phyloP scores from a whole-genome alignment of 2,329 filamentous ascomycete genomes.

The Fusarium mangiferae region DNA sequence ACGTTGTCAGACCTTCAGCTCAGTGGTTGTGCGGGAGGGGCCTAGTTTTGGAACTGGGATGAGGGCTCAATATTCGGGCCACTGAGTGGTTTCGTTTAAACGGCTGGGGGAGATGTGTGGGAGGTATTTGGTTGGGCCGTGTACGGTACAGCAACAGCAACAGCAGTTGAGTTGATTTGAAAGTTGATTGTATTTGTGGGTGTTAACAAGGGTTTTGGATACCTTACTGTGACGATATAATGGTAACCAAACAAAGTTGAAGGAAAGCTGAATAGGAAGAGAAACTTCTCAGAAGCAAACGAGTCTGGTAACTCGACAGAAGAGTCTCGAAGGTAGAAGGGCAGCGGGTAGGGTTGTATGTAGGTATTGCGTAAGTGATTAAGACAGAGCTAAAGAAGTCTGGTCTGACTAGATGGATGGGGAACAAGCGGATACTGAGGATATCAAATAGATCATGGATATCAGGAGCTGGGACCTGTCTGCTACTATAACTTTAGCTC shows the following conservation, averaged over 20 bases:
- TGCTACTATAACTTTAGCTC: slow-evolving; percentile 10
- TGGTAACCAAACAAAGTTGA: background rate
- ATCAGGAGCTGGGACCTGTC: slow-evolving; percentile 1
- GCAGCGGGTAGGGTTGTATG: slow-evolving; percentile 13
- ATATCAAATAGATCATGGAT: slow-evolving; percentile 23
- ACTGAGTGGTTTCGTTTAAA: background rate
- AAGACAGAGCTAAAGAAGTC: slow-evolving; percentile 1
- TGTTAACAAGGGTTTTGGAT: slow-evolving; percentile 4
- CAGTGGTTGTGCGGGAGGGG: slow-evolving; percentile 11
- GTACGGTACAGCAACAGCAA: background rate
- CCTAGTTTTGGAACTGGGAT: slow-evolving; percentile 2
- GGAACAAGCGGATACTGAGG: slow-evolving; percentile 6
- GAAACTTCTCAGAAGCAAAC: background rate
- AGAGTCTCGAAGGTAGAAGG: background rate
- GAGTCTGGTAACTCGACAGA: slow-evolving; percentile 21
- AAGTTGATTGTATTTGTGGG: slow-evolving; percentile 6
- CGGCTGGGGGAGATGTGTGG: background rate
- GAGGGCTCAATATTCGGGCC: slow-evolving; percentile 5
- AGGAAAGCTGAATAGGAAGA: background rate
- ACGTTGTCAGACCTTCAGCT: slow-evolving; percentile 11
- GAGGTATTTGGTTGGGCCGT: slow-evolving; percentile 2
- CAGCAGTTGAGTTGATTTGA: background rate
- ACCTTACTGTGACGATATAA: background rate
- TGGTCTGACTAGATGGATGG: slow-evolving; percentile 11
- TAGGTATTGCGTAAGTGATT: slow-evolving; percentile 1